A percentile compares a stretch with the other conserved stretches of the same genome.
Conservation (phyloP, 2,329 filamentous ascomycete species). For the Dactylonectria estremocensis region DNA sequence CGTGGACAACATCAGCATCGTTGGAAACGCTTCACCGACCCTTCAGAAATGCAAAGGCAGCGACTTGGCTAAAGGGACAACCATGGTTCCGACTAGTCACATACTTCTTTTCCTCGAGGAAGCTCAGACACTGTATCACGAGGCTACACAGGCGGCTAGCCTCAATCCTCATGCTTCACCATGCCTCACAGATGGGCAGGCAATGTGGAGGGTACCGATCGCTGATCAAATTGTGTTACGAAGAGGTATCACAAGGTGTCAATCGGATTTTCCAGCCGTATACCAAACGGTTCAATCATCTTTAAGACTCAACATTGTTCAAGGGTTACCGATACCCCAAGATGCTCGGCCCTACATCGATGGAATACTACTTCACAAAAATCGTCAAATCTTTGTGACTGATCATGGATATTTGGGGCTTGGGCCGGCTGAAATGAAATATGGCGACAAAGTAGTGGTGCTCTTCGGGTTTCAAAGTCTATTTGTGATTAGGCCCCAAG, state of each 20-base stretch:
- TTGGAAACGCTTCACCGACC: background rate
- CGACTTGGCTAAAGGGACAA: background rate
- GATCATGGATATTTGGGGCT: conserved; percentile 21
- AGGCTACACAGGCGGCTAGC: background rate
- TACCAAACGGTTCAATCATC: background rate
- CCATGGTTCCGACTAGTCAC: background rate
- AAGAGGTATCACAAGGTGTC: background rate
- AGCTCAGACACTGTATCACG: background rate
- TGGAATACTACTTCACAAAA: background rate
- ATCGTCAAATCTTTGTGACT: conserved; percentile 16
- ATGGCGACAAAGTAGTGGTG: conserved; percentile 20
- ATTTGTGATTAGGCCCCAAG: conserved; percentile 22
- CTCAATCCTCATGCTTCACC: too few species aligned
- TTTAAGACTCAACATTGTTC: background rate
- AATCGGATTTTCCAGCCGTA: background rate
- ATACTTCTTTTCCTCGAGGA: conserved; percentile 2
- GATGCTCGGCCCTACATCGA: background rate
- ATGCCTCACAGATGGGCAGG: background rate
- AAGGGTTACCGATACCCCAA: background rate
- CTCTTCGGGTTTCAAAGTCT: conserved; percentile 19
- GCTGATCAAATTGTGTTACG: conserved; percentile 4
- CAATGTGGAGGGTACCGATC: conserved; percentile 5
- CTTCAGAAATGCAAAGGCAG: background rate
- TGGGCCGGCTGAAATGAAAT: conserved; percentile 12
- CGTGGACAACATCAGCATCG: background rate